A percentile compares a stretch with the other conserved stretches of the same genome.
Evolutionary conservation across 1,139 yeast species (phyloP).

Genomic region (Casaregolazyma lundiana): DNA sequence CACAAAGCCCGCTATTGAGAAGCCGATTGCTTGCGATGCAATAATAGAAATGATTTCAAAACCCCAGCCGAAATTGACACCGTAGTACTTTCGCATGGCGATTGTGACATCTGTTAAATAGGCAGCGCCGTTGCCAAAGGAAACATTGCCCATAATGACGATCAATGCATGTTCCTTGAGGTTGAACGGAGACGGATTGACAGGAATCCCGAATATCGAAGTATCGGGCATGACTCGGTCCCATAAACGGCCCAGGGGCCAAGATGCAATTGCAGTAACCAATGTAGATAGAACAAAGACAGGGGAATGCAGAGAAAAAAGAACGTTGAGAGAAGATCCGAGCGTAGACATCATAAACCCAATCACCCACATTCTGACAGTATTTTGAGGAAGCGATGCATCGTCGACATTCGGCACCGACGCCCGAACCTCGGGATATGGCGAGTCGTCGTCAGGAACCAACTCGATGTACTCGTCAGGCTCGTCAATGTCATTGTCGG

Average conservation of each 20-base stretch:
- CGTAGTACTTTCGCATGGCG: conserved; percentile 50
- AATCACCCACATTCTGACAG: conserved; percentile 58
- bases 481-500: background rate
- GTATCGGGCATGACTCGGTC: conserved; percentile 45
- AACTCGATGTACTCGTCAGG: conserved; percentile 34
- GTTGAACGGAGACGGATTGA: conserved; percentile 63
- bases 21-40: conserved; percentile 59
- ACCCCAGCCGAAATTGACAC: conserved; percentile 47
- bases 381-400: conserved; percentile 50
- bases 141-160: conserved; percentile 55
- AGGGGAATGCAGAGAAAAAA: conserved; percentile 59
- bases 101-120: conserved; percentile 58
- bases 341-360: conserved; percentile 50
- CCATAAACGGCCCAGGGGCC: conserved; percentile 59
- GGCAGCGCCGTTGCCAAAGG: conserved; percentile 58
- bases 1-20: conserved; percentile 59
- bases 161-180: conserved; percentile 62
- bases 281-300: conserved; percentile 49
- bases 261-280: conserved; percentile 56
- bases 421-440: conserved; percentile 67
- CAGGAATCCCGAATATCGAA: conserved; percentile 39
- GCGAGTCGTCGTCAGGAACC: conserved; percentile 49
- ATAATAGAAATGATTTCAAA: conserved; percentile 48
- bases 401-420: conserved; percentile 63
- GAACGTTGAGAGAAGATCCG: conserved; percentile 56